Conservation (phyloP, 2,329 filamentous ascomycete species). For the Acrocalymma vagum region DNA sequence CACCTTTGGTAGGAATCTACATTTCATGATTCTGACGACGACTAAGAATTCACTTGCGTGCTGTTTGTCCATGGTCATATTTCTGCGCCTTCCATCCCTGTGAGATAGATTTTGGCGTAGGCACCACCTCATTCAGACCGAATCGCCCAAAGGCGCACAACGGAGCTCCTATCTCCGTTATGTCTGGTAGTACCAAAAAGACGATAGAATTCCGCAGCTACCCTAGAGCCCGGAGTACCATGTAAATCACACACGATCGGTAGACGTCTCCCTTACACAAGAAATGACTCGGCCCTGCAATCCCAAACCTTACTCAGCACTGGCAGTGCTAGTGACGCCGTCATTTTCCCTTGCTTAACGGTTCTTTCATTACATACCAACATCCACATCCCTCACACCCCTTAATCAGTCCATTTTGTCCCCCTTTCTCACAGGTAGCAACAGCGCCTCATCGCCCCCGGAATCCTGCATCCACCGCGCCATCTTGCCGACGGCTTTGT, state of each 20-base stretch:
- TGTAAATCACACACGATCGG: too few relatives aligned
- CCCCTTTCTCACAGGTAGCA: constrained; percentile 26
- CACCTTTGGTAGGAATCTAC: constrained; percentile 7
- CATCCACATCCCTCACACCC: neutral
- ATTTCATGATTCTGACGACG: constrained; percentile 2
- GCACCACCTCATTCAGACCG: neutral
- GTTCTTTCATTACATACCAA: neutral
- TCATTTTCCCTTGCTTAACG: neutral
- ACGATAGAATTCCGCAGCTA: neutral
- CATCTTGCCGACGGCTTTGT: constrained; percentile 22
- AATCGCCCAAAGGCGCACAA: neutral
- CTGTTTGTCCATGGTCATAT: too few relatives aligned
- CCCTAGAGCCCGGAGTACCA: too few relatives aligned
- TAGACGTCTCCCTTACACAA: too few relatives aligned
- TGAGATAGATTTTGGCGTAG: too few relatives aligned
- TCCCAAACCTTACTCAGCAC: too few relatives aligned
- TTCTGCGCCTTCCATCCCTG: too few relatives aligned
- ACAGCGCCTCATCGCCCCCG: constrained; percentile 23
- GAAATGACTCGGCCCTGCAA: too few relatives aligned
- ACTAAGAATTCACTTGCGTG: too few relatives aligned
- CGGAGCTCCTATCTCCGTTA: neutral
- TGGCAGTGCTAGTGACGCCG: too few relatives aligned
- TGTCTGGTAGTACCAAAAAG: neutral
- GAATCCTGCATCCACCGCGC: constrained; percentile 34
- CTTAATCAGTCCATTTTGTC: constrained; percentile 9